Evolutionary conservation across 352 stramenopile species (phyloP).

Genomic region (Pythium rhizo-oryzae): DNA sequence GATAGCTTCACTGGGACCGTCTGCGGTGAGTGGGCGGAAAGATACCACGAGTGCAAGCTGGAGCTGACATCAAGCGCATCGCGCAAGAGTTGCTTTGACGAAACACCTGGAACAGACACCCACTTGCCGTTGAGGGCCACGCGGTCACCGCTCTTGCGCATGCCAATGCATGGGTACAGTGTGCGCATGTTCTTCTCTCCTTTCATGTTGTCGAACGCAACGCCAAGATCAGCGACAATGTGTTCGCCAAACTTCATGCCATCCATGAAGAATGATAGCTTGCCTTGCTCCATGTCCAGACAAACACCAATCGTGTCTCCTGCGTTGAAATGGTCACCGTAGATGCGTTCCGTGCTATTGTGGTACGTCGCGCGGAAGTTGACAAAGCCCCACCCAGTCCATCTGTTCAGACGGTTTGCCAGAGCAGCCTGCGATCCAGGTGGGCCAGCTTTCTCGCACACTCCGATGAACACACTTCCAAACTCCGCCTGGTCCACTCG

Average conservation of each 20-base stretch:
- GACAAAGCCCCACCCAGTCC: constrained; percentile 96
- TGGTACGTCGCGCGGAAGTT: constrained; percentile 97
- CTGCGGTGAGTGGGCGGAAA: constrained; percentile 43
- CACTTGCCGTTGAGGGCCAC: constrained; percentile 97
- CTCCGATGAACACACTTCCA: constrained; percentile 98
- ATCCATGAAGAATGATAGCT: constrained; percentile 98
- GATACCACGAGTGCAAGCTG: constrained; percentile 84
- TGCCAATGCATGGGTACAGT: constrained; percentile 96
- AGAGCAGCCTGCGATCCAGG: constrained; percentile 77
- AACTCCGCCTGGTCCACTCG: constrained; percentile 97
- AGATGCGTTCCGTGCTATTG: constrained; percentile 91
- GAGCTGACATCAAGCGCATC: constrained; percentile 92
- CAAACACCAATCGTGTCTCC: constrained; percentile 99
- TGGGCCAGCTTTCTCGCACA: constrained; percentile 90
- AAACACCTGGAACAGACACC: constrained; percentile 84
- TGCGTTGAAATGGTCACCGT: constrained; percentile 90
- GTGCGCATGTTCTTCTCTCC: constrained; percentile 82
- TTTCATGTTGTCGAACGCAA: constrained; percentile 96
- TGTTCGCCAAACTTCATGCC: constrained; percentile 99
- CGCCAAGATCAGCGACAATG: constrained; percentile 97
- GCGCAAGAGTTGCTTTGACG: constrained; percentile 69
- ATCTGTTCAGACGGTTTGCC: constrained; percentile 84
- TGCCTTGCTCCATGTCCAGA: constrained; percentile 98
- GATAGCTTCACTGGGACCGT: constrained; percentile 48
- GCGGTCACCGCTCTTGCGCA: constrained; percentile 94